Base-by-base conservation (phyloP, 306 rosid species). In the Prunus salicina region DNA sequence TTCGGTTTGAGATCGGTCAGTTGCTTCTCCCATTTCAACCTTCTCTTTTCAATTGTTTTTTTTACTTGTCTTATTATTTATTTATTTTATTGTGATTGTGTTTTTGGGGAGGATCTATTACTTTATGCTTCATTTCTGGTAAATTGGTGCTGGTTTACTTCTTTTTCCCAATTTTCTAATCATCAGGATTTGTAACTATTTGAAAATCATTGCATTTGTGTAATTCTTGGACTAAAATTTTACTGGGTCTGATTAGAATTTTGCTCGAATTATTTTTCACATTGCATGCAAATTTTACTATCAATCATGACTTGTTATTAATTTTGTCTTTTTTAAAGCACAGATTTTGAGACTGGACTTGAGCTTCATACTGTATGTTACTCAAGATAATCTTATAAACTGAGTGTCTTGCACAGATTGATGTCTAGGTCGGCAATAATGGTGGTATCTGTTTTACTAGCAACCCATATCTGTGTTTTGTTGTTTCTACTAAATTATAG, bases 1-100 rank as follows among this genome's bases (percentile, higher is more conserved):
- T 81, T 77, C 47, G 51, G 71, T 70, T 71, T 60, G 49, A 80
- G 85, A 85, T 90, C 91, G 80, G 86, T 71, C 64, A 45, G 79
- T 67, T 19, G 25, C 69, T 60, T 47, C 20, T 34, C 80, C 60
- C 81, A 64, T 70, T 87, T 78, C 72, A 1, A 4, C 41, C 13
- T 15, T 43, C 12, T 64, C 11, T 61, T n/a, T 69, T 4, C 67
- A 1, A 18, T 67, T 41, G 12, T 9, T 6, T 4, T 27, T 20
- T 20, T 64, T 24, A 4, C 8, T 65, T 41, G 4, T 32, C 58
- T 46, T 4, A 12, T 55, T 13, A 25, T 61, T 66, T 30, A 53
- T 45, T 74, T 43, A 28, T 32, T 28, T 32, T 63, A 67, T 43
- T 12, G 46, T 76, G 49, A 8, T 34, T 55, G 20, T n/a, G 49